Conservation (phyloP, 441 rosid genomes). For the Manihot esculenta region DNA sequence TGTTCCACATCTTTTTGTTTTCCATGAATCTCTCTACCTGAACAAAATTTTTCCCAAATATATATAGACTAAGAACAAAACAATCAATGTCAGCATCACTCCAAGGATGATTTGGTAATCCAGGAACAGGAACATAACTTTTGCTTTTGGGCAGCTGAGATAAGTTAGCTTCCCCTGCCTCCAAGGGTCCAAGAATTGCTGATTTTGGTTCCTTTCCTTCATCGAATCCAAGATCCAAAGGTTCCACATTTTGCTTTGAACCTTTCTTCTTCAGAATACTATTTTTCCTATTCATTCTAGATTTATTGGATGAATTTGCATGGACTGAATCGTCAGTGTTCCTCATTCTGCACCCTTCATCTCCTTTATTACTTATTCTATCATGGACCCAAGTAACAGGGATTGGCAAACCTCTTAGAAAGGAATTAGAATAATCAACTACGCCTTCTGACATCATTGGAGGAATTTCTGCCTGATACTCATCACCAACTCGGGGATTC, state of each 20-base stretch:
- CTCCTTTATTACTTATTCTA: constrained; percentile 16
- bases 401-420: constrained; percentile 49
- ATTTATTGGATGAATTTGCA: constrained; percentile 37
- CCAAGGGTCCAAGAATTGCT: constrained; percentile 13
- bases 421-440: constrained; percentile 36
- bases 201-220: constrained; percentile 29
- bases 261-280: constrained; percentile 34
- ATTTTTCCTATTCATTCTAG: constrained; percentile 35
- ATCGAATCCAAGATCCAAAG: constrained; percentile 23
- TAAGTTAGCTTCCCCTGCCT: constrained; percentile 17
- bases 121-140: constrained; percentile 46
- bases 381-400: constrained; percentile 44
- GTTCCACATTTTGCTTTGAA: constrained; percentile 26
- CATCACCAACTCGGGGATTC: constrained; percentile 68
- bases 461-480: constrained; percentile 67
- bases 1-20: constrained; percentile 57
- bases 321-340: constrained; percentile 25
- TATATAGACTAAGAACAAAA: constrained; percentile 69
- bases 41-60: constrained; percentile 62
- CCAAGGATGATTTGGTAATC: constrained; percentile 40
- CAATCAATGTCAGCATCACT: constrained; percentile 45
- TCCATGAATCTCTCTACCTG: constrained; percentile 52
- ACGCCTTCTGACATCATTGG: constrained; percentile 44
- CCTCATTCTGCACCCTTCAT: constrained; percentile 29
- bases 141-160: constrained; percentile 14